phyloP scores from a whole-genome alignment of 2,329 filamentous ascomycete genomes.

The Talaromyces albobiverticillius region DNA sequence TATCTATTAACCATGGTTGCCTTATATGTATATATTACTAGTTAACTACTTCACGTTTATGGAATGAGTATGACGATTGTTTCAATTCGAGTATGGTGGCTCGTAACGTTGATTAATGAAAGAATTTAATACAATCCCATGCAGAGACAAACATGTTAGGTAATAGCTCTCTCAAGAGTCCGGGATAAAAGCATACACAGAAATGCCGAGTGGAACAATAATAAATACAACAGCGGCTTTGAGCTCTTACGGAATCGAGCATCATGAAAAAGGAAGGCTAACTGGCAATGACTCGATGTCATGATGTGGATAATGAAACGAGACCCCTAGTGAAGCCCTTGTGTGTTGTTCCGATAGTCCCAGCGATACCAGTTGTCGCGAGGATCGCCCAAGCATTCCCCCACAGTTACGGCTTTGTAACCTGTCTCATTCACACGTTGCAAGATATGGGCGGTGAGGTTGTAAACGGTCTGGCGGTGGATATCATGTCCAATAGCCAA shows the following conservation, averaged over 20 bases:
- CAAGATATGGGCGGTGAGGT: slow-evolving; percentile 42
- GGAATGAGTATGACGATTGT: neutral
- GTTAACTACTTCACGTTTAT: neutral
- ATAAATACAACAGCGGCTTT: neutral
- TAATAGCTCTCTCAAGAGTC: neutral
- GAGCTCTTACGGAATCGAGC: neutral
- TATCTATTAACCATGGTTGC: neutral
- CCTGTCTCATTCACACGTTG: slow-evolving; percentile 26
- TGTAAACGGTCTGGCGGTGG: slow-evolving; percentile 42
- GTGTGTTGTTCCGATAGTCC: slow-evolving; percentile 24
- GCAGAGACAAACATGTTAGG: neutral
- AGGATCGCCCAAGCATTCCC: slow-evolving; percentile 41
- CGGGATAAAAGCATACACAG: neutral
- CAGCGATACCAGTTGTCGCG: slow-evolving; percentile 41
- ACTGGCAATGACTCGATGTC: too few relatives aligned
- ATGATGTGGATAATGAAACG: neutral
- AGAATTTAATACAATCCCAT: neutral
- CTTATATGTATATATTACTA: neutral
- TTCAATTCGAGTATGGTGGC: neutral
- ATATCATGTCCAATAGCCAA: slow-evolving; percentile 43
- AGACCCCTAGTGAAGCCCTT: neutral
- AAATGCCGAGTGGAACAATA: neutral
- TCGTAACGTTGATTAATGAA: neutral
- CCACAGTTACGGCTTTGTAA: slow-evolving; percentile 41
- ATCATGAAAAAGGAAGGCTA: neutral